phyloP scores from a whole-genome alignment of 169 alveolate species.

The Besnoitia besnoiti region DNA sequence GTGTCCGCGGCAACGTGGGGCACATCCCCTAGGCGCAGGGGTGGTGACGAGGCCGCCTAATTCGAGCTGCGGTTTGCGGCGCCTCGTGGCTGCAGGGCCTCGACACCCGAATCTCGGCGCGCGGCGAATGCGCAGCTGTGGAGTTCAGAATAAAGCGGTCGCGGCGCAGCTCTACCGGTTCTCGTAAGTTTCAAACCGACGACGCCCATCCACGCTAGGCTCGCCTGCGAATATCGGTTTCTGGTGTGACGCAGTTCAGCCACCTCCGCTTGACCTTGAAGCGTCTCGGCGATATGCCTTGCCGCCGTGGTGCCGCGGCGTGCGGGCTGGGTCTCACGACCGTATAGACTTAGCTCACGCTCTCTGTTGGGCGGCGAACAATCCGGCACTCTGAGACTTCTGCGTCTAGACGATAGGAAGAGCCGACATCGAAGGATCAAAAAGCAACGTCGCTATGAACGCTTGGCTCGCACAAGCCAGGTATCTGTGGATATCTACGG shows the following conservation, averaged over 20 bases:
- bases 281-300: not conserved
- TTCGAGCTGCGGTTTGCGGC: not conserved
- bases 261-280: too few species aligned
- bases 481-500: too few species aligned
- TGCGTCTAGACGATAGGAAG: constrained; percentile 82
- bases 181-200: not conserved
- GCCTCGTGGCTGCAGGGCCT: not conserved
- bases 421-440: constrained; percentile 85
- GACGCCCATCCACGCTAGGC: too few species aligned
- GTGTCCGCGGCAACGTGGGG: too few species aligned
- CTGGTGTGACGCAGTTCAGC: too few species aligned
- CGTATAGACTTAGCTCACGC: constrained; percentile 84
- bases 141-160: not conserved
- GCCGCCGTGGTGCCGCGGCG: not conserved
- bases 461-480: constrained; percentile 93
- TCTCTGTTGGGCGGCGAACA: constrained; percentile 78
- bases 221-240: too few species aligned
- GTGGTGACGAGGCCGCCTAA: too few species aligned
- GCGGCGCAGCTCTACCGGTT: not conserved
- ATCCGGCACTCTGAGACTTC: constrained; percentile 83
- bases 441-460: constrained; percentile 92
- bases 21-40: too few species aligned
- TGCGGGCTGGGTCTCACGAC: constrained; percentile 85
- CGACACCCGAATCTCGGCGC: not conserved
- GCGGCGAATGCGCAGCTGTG: not conserved